These are phyloP conservation scores for Penicillium paradoxum DNA, from an alignment of 495 filamentous ascomycete genomes.

Conservation along the genomic window DNA sequence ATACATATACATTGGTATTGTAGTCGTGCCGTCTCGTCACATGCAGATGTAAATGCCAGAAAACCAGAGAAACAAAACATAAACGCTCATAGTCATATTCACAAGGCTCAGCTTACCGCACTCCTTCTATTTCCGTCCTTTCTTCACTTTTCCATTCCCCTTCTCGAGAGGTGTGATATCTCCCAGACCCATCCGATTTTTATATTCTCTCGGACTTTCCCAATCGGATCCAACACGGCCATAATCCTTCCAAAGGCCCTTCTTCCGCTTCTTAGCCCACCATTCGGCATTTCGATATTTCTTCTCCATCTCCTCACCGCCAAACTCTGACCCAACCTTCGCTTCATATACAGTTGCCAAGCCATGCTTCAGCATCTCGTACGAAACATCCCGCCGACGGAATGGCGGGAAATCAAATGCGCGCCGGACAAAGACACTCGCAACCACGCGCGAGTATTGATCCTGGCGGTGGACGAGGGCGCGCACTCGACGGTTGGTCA, in stretches of 20 bases:
- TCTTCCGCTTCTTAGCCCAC: slow-evolving; percentile 60
- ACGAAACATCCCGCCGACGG: slow-evolving; percentile 70
- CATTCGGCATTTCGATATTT: slow-evolving; percentile 68
- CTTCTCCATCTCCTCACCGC: slow-evolving; percentile 54
- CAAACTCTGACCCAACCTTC: slow-evolving; percentile 83
- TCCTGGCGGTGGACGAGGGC: slow-evolving; percentile 76
- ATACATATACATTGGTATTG: neutral
- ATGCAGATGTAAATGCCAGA: slow-evolving; percentile 10
- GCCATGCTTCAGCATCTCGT: slow-evolving; percentile 80
- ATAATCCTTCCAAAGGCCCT: slow-evolving; percentile 75
- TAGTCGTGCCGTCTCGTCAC: slow-evolving; percentile 10
- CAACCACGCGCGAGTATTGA: slow-evolving; percentile 89
- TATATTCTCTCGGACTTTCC: slow-evolving; percentile 85
- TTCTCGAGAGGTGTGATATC: slow-evolving; percentile 19
- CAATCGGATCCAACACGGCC: slow-evolving; percentile 26
- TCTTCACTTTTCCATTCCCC: slow-evolving; percentile 21
- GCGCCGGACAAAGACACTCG: slow-evolving; percentile 71
- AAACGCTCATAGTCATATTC: neutral
- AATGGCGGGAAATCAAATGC: slow-evolving; percentile 52
- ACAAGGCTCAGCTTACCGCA: neutral
- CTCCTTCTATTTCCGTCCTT: slow-evolving; percentile 29
- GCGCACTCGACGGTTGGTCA: slow-evolving; percentile 70
- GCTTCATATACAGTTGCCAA: slow-evolving; percentile 90
- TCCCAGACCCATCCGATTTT: slow-evolving; percentile 54
- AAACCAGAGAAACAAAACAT: neutral